phyloP scores from a whole-genome alignment of 2,329 filamentous ascomycete genomes.

The Ilyonectria mors-panacis region DNA sequence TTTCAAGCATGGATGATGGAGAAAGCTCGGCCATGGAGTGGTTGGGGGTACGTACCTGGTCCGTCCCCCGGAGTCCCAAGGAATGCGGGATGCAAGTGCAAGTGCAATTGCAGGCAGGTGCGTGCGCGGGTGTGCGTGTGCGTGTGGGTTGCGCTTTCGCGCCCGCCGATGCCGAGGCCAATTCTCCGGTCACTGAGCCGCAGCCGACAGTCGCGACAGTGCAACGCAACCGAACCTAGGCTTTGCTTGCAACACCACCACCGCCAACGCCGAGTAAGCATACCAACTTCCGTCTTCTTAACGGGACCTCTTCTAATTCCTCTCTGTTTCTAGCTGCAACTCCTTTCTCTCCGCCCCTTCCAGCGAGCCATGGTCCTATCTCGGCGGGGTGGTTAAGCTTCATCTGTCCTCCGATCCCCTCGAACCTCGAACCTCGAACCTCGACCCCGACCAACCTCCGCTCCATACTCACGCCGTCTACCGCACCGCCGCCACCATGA shows the following conservation, averaged over 20 bases:
- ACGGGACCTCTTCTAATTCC: background rate
- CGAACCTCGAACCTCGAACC: conserved; percentile 14
- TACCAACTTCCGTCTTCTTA: background rate
- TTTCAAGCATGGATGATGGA: conserved; percentile 15
- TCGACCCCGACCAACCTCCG: conserved; percentile 27
- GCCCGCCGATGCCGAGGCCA: conserved; percentile 36
- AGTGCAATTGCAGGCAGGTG: conserved; percentile 16
- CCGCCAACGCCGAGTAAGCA: conserved; percentile 1
- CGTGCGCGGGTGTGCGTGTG: background rate
- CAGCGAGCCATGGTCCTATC: conserved; percentile 23
- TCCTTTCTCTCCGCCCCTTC: conserved; percentile 1
- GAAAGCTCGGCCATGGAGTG: conserved; percentile 16
- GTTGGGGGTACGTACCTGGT: conserved; percentile 17
- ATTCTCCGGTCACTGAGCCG: conserved; percentile 28
- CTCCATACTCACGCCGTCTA: conserved; percentile 7
- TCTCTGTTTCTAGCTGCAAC: background rate
- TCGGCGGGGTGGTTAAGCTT: conserved; percentile 35
- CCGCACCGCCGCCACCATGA: conserved; percentile 44
- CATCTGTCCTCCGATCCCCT: conserved; percentile 26
- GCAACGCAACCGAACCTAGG: conserved; percentile 1
- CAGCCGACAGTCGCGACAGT: conserved; percentile 34
- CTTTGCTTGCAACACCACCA: conserved; percentile 16
- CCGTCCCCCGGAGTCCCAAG: conserved; percentile 16
- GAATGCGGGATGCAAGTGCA: conserved; percentile 26
- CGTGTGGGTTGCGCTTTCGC: conserved; percentile 1